Evolutionary conservation across 2,329 filamentous ascomycete species (phyloP).

Genomic region (Bipolaris oryzae): DNA sequence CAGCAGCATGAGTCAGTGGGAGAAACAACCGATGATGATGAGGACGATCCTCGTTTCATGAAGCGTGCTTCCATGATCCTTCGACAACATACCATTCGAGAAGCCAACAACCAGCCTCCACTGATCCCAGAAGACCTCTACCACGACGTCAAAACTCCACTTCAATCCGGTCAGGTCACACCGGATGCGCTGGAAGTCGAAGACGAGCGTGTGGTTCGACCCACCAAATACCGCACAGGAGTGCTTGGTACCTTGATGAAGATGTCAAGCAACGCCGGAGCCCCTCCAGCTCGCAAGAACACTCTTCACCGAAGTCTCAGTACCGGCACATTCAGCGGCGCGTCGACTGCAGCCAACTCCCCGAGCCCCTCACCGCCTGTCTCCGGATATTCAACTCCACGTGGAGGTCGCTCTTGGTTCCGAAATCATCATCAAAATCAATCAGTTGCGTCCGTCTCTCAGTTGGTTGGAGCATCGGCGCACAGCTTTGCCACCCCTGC

Average conservation of each 20-base stretch:
- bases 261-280: slow-evolving; percentile 26
- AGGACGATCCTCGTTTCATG: slow-evolving; percentile 42
- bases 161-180: slow-evolving; percentile 56
- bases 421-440: slow-evolving; percentile 40
- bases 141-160: slow-evolving; percentile 32
- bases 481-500: slow-evolving; percentile 50
- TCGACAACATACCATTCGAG: slow-evolving; percentile 41
- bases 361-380: slow-evolving; percentile 48
- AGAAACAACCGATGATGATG: slow-evolving; percentile 32
- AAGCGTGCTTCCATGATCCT: slow-evolving; percentile 51
- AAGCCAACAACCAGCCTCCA: slow-evolving; percentile 13
- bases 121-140: slow-evolving; percentile 40
- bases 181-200: slow-evolving; percentile 58
- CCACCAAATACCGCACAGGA: slow-evolving; percentile 72
- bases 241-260: slow-evolving; percentile 75
- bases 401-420: slow-evolving; percentile 46
- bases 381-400: slow-evolving; percentile 53
- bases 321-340: slow-evolving; percentile 38
- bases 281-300: slow-evolving; percentile 9
- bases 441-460: slow-evolving; percentile 52
- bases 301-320: slow-evolving; percentile 35
- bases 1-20: slow-evolving; percentile 26
- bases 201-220: slow-evolving; percentile 69
- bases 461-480: slow-evolving; percentile 53
- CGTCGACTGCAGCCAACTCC: slow-evolving; percentile 46